Evolutionary conservation across 2,329 filamentous ascomycete genomes (phyloP).

Genomic region (Periconia sp.): DNA sequence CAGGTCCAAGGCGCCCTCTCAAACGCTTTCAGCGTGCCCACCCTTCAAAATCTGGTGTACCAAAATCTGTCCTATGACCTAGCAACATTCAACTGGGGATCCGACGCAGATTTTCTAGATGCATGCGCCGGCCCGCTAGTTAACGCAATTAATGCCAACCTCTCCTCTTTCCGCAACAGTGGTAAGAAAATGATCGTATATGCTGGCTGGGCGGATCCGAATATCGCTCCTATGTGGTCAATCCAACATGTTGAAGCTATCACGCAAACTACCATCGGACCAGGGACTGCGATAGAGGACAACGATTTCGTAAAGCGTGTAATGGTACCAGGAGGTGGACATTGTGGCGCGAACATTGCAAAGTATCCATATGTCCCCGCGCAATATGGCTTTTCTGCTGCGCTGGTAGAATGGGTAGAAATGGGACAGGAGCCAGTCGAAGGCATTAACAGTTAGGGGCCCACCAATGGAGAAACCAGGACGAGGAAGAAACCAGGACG

Average conservation of each 20-base stretch:
- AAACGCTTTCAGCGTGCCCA: slow-evolving; percentile 1
- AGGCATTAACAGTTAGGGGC: slow-evolving; percentile 7
- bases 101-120: neutral
- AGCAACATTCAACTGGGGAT: slow-evolving; percentile 5
- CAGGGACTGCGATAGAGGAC: slow-evolving; percentile 2
- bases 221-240: slow-evolving; percentile 5
- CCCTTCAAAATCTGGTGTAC: slow-evolving; percentile 4
- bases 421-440: neutral
- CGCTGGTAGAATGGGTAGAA: slow-evolving; percentile 6
- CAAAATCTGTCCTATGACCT: slow-evolving; percentile 3
- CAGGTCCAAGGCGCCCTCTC: slow-evolving; percentile 2
- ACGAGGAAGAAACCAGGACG: slow-evolving; percentile 7
- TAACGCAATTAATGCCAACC: slow-evolving; percentile 3
- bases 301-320: slow-evolving; percentile 9
- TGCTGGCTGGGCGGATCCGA: slow-evolving; percentile 8
- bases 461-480: slow-evolving; percentile 1
- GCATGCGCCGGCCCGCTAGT: slow-evolving; percentile 1
- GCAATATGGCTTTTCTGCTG: slow-evolving; percentile 4
- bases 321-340: slow-evolving; percentile 7
- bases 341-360: slow-evolving; percentile 6
- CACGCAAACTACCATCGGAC: slow-evolving; percentile 1
- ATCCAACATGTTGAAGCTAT: slow-evolving; percentile 9
- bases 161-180: slow-evolving; percentile 4
- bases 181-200: slow-evolving; percentile 5
- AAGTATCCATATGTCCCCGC: slow-evolving; percentile 6